Conservation (phyloP, 2,329 filamentous ascomycete genomes). For the Mollisiaceae sp. region DNA sequence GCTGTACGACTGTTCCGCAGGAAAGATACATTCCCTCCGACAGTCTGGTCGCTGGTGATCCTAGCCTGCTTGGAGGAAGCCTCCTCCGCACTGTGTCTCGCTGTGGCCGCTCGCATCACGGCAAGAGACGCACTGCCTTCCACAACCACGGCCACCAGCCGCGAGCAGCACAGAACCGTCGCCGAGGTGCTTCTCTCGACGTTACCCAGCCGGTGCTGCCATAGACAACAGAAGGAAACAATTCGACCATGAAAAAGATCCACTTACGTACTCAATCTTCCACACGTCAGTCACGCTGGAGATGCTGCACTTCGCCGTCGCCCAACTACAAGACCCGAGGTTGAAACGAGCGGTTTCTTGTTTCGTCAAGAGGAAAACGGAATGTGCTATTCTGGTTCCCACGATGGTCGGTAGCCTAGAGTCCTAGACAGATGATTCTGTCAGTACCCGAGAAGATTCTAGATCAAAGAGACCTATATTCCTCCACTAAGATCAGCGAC, state of each 20-base stretch:
- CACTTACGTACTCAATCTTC: constrained; percentile 16
- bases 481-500: constrained; percentile 4
- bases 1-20: not conserved
- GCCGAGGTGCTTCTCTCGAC: not conserved
- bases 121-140: not conserved
- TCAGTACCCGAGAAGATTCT: not conserved
- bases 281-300: not conserved
- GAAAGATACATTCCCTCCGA: not conserved
- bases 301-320: constrained; percentile 21
- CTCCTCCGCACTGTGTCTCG: constrained; percentile 2
- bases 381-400: not conserved
- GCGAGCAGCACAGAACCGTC: not conserved
- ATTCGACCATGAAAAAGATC: constrained; percentile 2
- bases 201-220: not conserved
- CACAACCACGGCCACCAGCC: not conserved
- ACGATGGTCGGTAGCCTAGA: not conserved
- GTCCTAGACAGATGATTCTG: not conserved
- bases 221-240: not conserved
- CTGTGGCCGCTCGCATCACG: not conserved
- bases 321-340: constrained; percentile 8
- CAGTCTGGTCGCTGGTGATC: constrained; percentile 11
- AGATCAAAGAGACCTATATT: not conserved
- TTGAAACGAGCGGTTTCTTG: constrained; percentile 16
- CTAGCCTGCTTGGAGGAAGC: not conserved
- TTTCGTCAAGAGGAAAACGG: constrained; percentile 17